These are phyloP conservation scores for Podospora tetraspora DNA, from an alignment of 495 filamentous ascomycete species.

Conservation along the genomic window DNA sequence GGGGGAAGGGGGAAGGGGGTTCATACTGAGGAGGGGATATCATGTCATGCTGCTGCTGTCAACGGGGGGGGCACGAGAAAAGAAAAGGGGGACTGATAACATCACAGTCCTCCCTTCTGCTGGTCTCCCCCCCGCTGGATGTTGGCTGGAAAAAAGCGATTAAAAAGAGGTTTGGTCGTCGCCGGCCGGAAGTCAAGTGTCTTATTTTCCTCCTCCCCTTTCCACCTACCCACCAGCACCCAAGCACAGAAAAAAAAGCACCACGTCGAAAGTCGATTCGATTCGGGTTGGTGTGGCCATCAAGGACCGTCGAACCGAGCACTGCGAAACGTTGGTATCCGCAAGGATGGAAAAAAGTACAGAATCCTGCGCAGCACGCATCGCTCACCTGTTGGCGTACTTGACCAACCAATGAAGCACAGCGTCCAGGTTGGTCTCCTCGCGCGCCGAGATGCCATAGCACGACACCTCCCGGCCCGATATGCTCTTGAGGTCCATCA, in stretches of 20 bases:
- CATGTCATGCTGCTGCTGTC: conserved; percentile 4
- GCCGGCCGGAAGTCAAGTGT: conserved; percentile 41
- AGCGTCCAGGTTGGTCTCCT: conserved; percentile 96
- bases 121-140: background rate
- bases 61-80: background rate
- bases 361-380: background rate
- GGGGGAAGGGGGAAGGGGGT: no score
- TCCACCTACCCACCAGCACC: conserved; percentile 13
- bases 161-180: conserved; percentile 38
- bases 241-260: conserved; percentile 12
- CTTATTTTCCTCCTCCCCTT: conserved; percentile 28
- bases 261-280: conserved; percentile 8
- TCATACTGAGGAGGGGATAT: conserved; percentile 5
- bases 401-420: conserved; percentile 96
- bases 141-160: conserved; percentile 21
- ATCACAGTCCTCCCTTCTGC: conserved; percentile 13
- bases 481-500: conserved; percentile 82
- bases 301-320: conserved; percentile 18
- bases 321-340: conserved; percentile 19
- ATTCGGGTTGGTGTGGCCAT: background rate
- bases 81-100: conserved; percentile 14
- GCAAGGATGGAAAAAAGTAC: conserved; percentile 7
- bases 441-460: conserved; percentile 97
- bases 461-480: conserved; percentile 94
- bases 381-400: conserved; percentile 57